These are phyloP conservation scores for Coemansia sp. DNA, from an alignment of 192 early-diverging fungal genomes.

Conservation along the genomic window DNA sequence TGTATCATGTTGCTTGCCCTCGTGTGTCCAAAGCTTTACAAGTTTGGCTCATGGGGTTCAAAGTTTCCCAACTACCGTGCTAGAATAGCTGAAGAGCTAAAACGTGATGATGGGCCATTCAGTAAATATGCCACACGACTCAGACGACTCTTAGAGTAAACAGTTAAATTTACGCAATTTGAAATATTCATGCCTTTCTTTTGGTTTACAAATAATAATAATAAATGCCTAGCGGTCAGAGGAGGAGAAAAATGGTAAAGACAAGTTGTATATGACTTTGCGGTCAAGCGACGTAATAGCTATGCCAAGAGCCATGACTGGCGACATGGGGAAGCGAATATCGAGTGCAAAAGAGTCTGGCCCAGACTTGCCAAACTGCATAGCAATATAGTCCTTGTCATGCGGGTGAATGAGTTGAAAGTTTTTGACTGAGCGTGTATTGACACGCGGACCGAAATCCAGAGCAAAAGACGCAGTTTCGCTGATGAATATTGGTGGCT, in stretches of 20 bases:
- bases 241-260: not conserved
- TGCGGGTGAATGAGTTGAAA: slow-evolving; percentile 95
- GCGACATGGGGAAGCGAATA: slow-evolving; percentile 88
- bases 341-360: slow-evolving; percentile 88
- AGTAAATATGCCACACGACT: not conserved
- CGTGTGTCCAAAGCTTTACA: not conserved
- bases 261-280: slow-evolving; percentile 74
- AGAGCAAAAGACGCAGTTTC: slow-evolving; percentile 87
- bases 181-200: too few species aligned
- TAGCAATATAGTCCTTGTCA: slow-evolving; percentile 89
- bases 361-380: slow-evolving; percentile 89
- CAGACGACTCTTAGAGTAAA: not conserved
- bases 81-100: not conserved
- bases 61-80: not conserved
- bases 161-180: too few species aligned
- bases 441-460: slow-evolving; percentile 93
- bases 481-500: slow-evolving; percentile 92
- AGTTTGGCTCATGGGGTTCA: not conserved
- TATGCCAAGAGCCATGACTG: slow-evolving; percentile 87
- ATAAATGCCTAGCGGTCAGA: not conserved
- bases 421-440: slow-evolving; percentile 92
- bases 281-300: slow-evolving; percentile 89
- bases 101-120: not conserved
- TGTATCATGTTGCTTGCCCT: not conserved
- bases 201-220: not conserved